Evolutionary conservation across 371 early-diverging fungal genomes (phyloP).

Genomic region (Aphelidium insulamus): DNA sequence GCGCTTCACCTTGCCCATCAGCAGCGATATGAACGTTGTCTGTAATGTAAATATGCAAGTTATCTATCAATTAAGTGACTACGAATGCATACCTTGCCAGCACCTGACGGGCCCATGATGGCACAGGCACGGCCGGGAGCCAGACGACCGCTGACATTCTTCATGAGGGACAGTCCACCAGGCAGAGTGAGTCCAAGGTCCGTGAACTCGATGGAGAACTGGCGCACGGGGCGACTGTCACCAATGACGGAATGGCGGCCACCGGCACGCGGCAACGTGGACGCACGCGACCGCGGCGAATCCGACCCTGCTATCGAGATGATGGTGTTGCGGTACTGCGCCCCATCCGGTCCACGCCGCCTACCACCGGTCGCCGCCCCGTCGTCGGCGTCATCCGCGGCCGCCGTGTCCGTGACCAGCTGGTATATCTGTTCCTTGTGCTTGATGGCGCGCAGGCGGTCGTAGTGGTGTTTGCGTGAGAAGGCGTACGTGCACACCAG

Average conservation of each 20-base stretch:
- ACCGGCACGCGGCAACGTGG: neutral
- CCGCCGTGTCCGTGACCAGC: no score
- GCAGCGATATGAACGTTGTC: slow-evolving; percentile 23
- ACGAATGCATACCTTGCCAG: no score
- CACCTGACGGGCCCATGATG: slow-evolving; percentile 58
- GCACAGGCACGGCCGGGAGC: slow-evolving; percentile 28
- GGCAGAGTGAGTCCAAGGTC: slow-evolving; percentile 23
- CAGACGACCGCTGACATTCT: slow-evolving; percentile 24
- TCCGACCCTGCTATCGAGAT: neutral
- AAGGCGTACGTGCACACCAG: slow-evolving; percentile 4
- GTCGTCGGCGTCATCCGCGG: no score
- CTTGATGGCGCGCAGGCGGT: no score
- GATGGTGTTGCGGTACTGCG: neutral
- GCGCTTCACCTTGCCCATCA: slow-evolving; percentile 5
- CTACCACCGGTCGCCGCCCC: neutral
- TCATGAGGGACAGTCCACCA: slow-evolving; percentile 24
- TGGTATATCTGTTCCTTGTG: no score
- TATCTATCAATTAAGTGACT: no score
- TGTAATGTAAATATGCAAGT: no score
- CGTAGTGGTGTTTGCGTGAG: slow-evolving; percentile 3
- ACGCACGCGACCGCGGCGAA: neutral
- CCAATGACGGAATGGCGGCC: slow-evolving; percentile 3
- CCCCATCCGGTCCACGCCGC: neutral
- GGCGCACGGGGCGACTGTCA: slow-evolving; percentile 5
- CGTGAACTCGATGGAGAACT: slow-evolving; percentile 27